Evolutionary conservation across 2,329 filamentous ascomycete genomes (phyloP), one percentile per base, ranked within the genome.

Genomic region (Chaetothyriales sp.): DNA sequence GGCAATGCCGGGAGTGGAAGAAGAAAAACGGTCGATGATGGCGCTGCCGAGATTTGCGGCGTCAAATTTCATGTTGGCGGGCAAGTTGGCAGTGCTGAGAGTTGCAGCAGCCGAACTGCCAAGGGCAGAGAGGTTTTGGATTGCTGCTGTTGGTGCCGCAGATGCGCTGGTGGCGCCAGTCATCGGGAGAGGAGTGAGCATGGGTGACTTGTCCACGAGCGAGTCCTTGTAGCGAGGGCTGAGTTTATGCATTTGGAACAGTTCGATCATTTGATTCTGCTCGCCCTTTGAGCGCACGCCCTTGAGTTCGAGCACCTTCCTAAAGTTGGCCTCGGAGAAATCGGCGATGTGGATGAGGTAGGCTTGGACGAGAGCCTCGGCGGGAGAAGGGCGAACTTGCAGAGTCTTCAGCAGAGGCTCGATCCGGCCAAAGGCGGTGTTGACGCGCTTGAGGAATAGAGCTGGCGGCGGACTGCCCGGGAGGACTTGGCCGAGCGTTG

Each of bases 291-390:
- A 72, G 51, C 84, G 80, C 54, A 98, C 84, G 46, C 92, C 92
- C 68, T 98, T 98, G 57, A 98, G 77, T 48, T 98, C 92, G 46
- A 98, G 80, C 54, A 98, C 85, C 70, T 95, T 97, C 65, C 83
- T 83, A 77, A 98, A 98, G 70, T 98, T 98, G 62, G 81, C 79
- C 65, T 97, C 92, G 57, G 85, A 94, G 51, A 86, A 83, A 73
- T 98, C 92, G 59, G 81, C 89, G 58, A 98, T 92, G 70, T 97
- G 92, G 67, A 97, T 94, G 33, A 98, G 81, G 66, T 98, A 98
- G 33, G 92, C 92, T 70, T 97, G 90, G 0, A 98, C 89, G 2
- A 98, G 79, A 1, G 87, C 90, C 72, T 98, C 92, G 0, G 90
- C 86, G 0, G 92, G 92, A 4, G 85, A 86, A 2, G 89, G 82